Evolutionary conservation across 495 filamentous ascomycete species (phyloP).

Genomic region (Talaromyces trachyspermus): DNA sequence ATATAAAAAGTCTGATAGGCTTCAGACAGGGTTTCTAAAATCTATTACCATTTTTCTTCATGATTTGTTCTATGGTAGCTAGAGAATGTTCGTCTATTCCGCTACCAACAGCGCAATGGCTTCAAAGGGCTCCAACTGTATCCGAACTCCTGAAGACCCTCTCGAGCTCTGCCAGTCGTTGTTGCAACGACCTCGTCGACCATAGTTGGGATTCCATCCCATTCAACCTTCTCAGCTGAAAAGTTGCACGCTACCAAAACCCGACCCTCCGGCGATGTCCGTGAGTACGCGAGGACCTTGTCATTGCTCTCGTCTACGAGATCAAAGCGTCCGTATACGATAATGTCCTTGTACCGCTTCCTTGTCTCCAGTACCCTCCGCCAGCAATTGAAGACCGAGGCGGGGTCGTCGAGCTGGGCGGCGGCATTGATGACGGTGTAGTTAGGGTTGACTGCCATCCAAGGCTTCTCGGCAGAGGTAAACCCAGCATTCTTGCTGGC

Average conservation of each 20-base stretch:
- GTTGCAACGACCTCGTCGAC: no score
- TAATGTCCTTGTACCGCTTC: conserved; percentile 40
- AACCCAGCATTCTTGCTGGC: conserved; percentile 34
- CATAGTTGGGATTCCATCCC: no score
- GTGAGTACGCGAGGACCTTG: conserved; percentile 12
- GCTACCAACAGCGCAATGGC: no score
- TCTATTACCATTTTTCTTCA: no score
- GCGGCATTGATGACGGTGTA: conserved; percentile 37
- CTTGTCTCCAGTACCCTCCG: conserved; percentile 32
- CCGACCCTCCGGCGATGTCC: no score
- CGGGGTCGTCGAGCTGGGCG: conserved; percentile 25
- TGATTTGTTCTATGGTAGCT: no score
- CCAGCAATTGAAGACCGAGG: conserved; percentile 41
- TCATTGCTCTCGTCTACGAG: conserved; percentile 15
- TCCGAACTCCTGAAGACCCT: no score
- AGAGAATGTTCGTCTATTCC: no score
- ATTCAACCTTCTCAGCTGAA: no score
- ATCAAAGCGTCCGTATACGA: conserved; percentile 48
- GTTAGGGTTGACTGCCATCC: conserved; percentile 46
- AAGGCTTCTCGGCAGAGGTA: conserved; percentile 28
- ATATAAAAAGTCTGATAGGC: conserved; percentile 36
- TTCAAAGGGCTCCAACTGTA: no score
- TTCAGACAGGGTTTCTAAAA: conserved; percentile 16
- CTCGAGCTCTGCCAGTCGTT: no score
- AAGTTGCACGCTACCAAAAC: no score